Evolutionary conservation across 768 basidiomycete species (phyloP).

Genomic region (Auricularia heimuer): DNA sequence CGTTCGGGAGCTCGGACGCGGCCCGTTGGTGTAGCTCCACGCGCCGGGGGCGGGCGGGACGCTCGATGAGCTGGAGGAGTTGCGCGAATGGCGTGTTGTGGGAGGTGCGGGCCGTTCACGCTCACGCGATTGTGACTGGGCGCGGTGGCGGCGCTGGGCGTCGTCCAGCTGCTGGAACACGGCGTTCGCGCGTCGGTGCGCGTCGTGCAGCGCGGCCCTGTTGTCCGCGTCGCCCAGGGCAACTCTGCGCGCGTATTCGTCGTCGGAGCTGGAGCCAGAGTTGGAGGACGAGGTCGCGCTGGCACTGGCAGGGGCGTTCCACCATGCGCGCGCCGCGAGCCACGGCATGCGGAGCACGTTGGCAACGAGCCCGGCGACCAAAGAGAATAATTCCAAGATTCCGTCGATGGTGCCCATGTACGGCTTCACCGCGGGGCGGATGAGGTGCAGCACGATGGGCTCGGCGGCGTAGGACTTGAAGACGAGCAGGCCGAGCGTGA

Average conservation of each 20-base stretch:
- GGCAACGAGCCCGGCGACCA: background rate
- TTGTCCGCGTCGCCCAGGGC: background rate
- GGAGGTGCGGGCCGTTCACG: too few species aligned
- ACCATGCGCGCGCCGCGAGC: background rate
- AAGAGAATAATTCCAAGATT: constrained; percentile 39
- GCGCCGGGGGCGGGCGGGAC: background rate
- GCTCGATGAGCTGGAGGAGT: background rate
- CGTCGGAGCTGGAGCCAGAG: background rate
- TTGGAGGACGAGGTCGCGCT: background rate
- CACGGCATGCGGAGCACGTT: background rate
- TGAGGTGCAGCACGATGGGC: constrained; percentile 70
- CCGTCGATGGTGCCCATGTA: constrained; percentile 60
- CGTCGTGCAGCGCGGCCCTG: background rate
- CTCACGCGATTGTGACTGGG: background rate
- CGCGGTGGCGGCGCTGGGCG: background rate
- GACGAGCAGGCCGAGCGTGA: constrained; percentile 62
- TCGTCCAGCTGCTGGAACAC: background rate
- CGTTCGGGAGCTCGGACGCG: background rate
- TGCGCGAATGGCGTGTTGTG: background rate
- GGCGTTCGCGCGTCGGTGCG: background rate
- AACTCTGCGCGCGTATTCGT: background rate
- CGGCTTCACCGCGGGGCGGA: constrained; percentile 71
- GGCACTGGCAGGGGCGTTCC: background rate
- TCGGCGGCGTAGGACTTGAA: constrained; percentile 77
- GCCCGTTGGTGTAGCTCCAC: background rate